A percentile compares a stretch with the other conserved stretches of the same genome.
phyloP scores from a whole-genome alignment of 352 stramenopile species.

The Phytopythium sindhum region DNA sequence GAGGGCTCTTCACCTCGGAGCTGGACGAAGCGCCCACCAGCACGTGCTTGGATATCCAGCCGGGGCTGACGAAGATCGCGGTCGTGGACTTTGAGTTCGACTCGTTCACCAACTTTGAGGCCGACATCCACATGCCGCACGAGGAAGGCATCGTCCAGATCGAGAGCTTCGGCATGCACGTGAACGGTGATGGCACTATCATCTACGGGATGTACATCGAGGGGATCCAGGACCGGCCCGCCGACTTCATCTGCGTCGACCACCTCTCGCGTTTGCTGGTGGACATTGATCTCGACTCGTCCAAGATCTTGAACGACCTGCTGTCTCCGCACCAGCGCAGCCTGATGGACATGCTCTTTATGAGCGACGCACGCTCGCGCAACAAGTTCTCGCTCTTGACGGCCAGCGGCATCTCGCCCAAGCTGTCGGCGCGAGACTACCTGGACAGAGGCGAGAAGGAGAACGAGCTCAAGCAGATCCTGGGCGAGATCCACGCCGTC shows the following conservation, averaged over 20 bases:
- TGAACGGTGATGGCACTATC: slow-evolving; percentile 76
- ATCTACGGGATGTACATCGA: slow-evolving; percentile 92
- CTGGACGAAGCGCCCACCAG: slow-evolving; percentile 84
- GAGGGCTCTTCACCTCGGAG: slow-evolving; percentile 95
- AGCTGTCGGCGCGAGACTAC: slow-evolving; percentile 94
- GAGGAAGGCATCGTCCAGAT: slow-evolving; percentile 95
- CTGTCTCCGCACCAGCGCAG: slow-evolving; percentile 93
- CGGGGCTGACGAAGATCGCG: slow-evolving; percentile 94
- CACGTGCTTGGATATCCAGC: slow-evolving; percentile 76
- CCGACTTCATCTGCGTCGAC: slow-evolving; percentile 96
- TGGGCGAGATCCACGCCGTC: slow-evolving; percentile 93
- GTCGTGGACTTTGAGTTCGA: slow-evolving; percentile 98
- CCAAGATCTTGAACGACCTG: slow-evolving; percentile 95
- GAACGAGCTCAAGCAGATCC: slow-evolving; percentile 96
- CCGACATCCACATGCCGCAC: slow-evolving; percentile 94
- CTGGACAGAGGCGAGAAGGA: slow-evolving; percentile 96
- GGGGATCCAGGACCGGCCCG: slow-evolving; percentile 95
- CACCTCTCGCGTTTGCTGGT: slow-evolving; percentile 95
- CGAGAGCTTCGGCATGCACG: slow-evolving; percentile 94
- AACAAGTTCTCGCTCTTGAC: slow-evolving; percentile 98
- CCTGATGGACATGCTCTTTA: slow-evolving; percentile 95
- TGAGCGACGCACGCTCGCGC: slow-evolving; percentile 90
- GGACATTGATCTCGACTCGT: slow-evolving; percentile 95
- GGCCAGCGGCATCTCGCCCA: slow-evolving; percentile 94
- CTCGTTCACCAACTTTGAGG: slow-evolving; percentile 98